These are phyloP conservation scores for Alloteropsis angusta DNA, from an alignment of 202 grass and related monocot genomes.

Conservation along the genomic window DNA sequence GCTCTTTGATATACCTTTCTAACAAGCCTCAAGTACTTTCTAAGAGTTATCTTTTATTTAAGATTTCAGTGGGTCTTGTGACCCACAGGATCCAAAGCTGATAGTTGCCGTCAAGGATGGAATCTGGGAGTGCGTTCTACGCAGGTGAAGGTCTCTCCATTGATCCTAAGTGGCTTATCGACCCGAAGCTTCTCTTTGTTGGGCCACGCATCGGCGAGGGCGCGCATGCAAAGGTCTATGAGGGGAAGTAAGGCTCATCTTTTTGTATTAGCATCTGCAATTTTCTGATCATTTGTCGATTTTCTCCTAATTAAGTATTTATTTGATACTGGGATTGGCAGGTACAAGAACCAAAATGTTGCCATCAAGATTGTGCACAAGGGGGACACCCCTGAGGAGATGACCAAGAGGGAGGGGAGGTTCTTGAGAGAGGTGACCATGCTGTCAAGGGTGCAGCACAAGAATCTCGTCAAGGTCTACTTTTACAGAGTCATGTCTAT, in stretches of 20 bases:
- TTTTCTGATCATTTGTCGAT: slow-evolving; percentile 21
- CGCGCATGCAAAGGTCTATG: slow-evolving; percentile 82
- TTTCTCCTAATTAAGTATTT: slow-evolving; percentile 26
- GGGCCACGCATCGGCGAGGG: slow-evolving; percentile 86
- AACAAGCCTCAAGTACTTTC: neutral
- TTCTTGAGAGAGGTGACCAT: slow-evolving; percentile 95
- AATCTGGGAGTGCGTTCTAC: slow-evolving; percentile 55
- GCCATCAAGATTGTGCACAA: slow-evolving; percentile 95
- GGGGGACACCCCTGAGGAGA: slow-evolving; percentile 76
- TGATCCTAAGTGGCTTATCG: slow-evolving; percentile 80
- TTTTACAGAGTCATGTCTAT: neutral
- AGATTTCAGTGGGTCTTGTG: slow-evolving; percentile 16
- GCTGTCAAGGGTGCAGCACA: slow-evolving; percentile 90
- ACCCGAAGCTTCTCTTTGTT: slow-evolving; percentile 87
- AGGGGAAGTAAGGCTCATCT: slow-evolving; percentile 71
- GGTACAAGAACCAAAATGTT: slow-evolving; percentile 96
- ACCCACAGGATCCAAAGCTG: slow-evolving; percentile 14
- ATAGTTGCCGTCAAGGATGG: slow-evolving; percentile 36
- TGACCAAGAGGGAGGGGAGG: slow-evolving; percentile 58
- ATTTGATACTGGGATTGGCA: slow-evolving; percentile 31
- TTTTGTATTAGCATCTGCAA: slow-evolving; percentile 1
- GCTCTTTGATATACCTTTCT: slow-evolving; percentile 1
- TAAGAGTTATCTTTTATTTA: slow-evolving; percentile 25
- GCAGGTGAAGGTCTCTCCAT: slow-evolving; percentile 39
- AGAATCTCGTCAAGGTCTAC: slow-evolving; percentile 90